These are phyloP conservation scores for Symbiodinium natans DNA, from an alignment of 73 alveolate genomes.

Conservation along the genomic window DNA sequence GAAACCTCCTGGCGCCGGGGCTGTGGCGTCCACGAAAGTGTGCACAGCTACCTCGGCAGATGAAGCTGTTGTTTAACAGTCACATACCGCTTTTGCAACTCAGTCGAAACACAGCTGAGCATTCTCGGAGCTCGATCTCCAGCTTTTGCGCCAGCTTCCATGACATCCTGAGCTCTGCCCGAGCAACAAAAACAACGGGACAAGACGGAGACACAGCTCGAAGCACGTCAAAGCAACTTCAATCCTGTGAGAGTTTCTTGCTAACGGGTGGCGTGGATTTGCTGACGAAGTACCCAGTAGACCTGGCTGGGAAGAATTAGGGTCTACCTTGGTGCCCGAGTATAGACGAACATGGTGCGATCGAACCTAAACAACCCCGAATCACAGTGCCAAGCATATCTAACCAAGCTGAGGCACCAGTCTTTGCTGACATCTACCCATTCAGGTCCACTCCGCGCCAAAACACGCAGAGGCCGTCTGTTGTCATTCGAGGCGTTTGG, in stretches of 20 bases:
- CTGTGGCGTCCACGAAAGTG: not conserved
- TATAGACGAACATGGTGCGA: too few species aligned
- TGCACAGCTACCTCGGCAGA: not conserved
- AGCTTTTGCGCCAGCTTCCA: not conserved
- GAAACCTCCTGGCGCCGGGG: too few species aligned
- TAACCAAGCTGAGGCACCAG: not conserved
- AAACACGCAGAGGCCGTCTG: not conserved
- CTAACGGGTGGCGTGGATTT: not conserved
- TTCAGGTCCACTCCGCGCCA: slow-evolving; percentile 9
- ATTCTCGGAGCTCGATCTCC: not conserved
- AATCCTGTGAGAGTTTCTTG: not conserved
- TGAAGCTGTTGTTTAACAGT: too few species aligned
- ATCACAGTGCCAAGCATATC: too few species aligned
- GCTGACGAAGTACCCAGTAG: not conserved
- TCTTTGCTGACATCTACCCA: slow-evolving; percentile 5
- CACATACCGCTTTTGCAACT: too few species aligned
- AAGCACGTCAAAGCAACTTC: not conserved
- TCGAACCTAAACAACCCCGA: too few species aligned
- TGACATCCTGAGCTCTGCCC: too few species aligned
- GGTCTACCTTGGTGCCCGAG: too few species aligned
- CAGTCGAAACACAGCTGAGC: not conserved
- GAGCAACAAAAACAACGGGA: not conserved
- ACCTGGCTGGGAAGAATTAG: not conserved
- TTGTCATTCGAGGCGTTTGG: not conserved
- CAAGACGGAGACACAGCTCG: too few species aligned